Evolutionary conservation across 306 rosid genomes (phyloP), one percentile per base, ranked within the genome.

Genomic region (Boehmeria nivea): DNA sequence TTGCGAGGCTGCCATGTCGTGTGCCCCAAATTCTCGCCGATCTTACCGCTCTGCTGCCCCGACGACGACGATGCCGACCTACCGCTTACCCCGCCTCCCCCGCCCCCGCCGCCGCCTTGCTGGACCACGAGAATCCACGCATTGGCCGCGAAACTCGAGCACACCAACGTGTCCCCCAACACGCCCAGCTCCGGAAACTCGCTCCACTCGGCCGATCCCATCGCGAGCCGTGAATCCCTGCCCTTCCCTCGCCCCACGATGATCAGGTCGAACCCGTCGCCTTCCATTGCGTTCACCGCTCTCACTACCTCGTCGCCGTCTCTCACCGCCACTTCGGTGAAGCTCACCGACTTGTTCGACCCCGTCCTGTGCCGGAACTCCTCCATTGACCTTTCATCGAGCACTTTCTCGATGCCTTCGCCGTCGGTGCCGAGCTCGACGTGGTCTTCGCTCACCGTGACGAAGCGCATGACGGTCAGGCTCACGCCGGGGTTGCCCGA

Each of bases 81-180:
- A 8, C 12, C 40, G 15, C 40, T 36, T 8, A 36, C 11, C 9
- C 12, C 8, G 19, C 19, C 15, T 1, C n/a, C n/a, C n/a, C n/a
- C n/a, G n/a, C n/a, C n/a, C n/a, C n/a, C n/a, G n/a, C 43, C 21
- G 21, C 15, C 19, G 6, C 69, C 64, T 37, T 74, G 77, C 12
- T 73, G 85, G 18, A 84, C 71, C 21, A 78, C 72, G 1, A 84
- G 61, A 57, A 81, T 55, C n/a, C 81, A 84, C 2, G 88, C 64
- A 1, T 33, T 19, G 1, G 65, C 27, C 0, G 66, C 69, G 31
- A 74, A 66, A 46, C 25, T 66, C 7, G 76, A 58, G 11, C 80
- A 76, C 1, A 76, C 82, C 67, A 78, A 46, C 10, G 78, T 43
- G 56, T 76, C 83, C 8, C 86, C 88, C 24, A 79, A 34, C 1